Evolutionary conservation across 2,329 filamentous ascomycete species (phyloP).

Genomic region (Colletotrichum orchidophilum): DNA sequence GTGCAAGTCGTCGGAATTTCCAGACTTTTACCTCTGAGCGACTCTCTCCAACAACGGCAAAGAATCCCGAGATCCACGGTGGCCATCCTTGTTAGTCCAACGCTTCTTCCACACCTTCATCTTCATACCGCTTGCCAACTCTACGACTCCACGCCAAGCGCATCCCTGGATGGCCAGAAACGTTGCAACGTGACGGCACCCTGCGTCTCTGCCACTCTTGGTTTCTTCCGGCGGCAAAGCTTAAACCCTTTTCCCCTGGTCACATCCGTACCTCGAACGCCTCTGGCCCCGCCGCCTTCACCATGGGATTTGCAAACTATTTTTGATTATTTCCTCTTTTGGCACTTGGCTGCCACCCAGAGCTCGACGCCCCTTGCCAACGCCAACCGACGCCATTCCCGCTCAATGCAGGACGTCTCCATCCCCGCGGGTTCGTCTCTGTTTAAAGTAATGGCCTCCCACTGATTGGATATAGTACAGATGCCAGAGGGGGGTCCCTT

Average conservation of each 20-base stretch:
- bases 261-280: too few relatives aligned
- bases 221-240: slow-evolving; percentile 10
- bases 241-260: slow-evolving; percentile 1
- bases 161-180: slow-evolving; percentile 7
- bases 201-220: neutral
- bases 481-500: slow-evolving; percentile 8
- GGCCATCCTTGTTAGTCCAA: slow-evolving; percentile 10
- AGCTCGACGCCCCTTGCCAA: neutral
- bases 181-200: slow-evolving; percentile 11
- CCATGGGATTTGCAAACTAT: slow-evolving; percentile 31
- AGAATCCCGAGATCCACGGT: slow-evolving; percentile 3
- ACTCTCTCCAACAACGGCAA: neutral
- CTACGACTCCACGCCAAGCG: slow-evolving; percentile 13
- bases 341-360: neutral
- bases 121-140: neutral
- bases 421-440: slow-evolving; percentile 27
- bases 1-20: neutral
- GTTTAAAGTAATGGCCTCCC: slow-evolving; percentile 20
- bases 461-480: slow-evolving; percentile 20
- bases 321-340: slow-evolving; percentile 27
- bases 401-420: neutral
- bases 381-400: neutral
- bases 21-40: neutral
- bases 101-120: slow-evolving; percentile 12
- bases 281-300: slow-evolving; percentile 12